phyloP scores from a whole-genome alignment of 2,329 filamentous ascomycete genomes.

The Penicillium brevicompactum region DNA sequence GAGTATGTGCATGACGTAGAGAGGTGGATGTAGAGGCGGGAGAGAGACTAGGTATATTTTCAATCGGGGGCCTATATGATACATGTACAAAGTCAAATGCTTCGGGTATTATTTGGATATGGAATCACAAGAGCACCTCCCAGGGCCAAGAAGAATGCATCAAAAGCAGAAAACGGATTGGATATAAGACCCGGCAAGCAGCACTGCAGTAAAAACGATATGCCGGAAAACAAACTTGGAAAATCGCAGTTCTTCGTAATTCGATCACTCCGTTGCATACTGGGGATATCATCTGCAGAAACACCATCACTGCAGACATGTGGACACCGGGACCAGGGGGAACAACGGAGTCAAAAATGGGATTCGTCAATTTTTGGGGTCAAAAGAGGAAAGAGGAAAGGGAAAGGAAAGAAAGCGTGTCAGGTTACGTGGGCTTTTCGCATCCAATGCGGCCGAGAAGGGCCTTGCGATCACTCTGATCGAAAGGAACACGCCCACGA shows the following conservation, averaged over 20 bases:
- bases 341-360: constrained; percentile 15
- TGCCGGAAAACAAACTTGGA: constrained; percentile 14
- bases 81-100: constrained; percentile 15
- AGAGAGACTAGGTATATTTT: not conserved
- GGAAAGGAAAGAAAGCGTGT: not conserved
- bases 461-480: constrained; percentile 63
- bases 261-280: constrained; percentile 17
- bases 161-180: constrained; percentile 14
- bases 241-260: constrained; percentile 23
- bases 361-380: constrained; percentile 18
- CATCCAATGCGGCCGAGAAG: constrained; percentile 80
- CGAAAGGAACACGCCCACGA: constrained; percentile 42
- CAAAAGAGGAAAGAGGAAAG: constrained; percentile 2
- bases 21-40: not conserved
- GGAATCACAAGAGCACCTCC: constrained; percentile 6
- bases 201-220: constrained; percentile 5
- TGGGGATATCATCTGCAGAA: constrained; percentile 1
- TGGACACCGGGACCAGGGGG: constrained; percentile 15
- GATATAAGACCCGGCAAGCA: constrained; percentile 23
- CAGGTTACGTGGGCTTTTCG: constrained; percentile 61
- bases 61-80: not conserved
- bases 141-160: constrained; percentile 8
- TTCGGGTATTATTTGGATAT: constrained; percentile 26
- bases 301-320: not conserved
- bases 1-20: not conserved